Conservation (phyloP, 2,329 filamentous ascomycete genomes). For the Aplosporella prunicola region DNA sequence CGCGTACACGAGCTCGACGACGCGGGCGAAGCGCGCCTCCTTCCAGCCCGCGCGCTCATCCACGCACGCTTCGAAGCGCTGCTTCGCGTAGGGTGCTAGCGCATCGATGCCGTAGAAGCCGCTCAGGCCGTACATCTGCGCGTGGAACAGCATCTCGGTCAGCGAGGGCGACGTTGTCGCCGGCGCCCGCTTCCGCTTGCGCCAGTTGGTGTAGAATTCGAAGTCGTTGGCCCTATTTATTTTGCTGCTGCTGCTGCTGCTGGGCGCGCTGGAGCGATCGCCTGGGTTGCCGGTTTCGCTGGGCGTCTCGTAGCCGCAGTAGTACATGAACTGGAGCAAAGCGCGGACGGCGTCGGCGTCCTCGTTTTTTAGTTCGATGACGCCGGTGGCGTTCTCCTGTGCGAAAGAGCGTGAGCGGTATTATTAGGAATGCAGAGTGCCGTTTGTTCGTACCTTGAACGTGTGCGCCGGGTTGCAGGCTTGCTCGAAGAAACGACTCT, state of each 20-base stretch:
- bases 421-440: no score
- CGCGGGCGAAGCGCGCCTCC: not conserved
- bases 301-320: slow-evolving; percentile 65
- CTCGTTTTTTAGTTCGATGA: slow-evolving; percentile 56
- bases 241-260: no score
- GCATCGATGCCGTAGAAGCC: not conserved
- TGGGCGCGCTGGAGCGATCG: no score
- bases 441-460: slow-evolving; percentile 2
- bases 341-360: slow-evolving; percentile 65
- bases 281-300: accelerated
- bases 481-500: not conserved
- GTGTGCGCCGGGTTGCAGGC: not conserved
- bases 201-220: no score
- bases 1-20: not conserved
- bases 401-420: no score
- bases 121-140: not conserved
- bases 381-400: not conserved
- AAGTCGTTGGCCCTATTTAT: no score
- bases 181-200: no score
- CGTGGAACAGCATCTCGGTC: not conserved
- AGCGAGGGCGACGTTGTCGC: no score
- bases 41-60: not conserved
- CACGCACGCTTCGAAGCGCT: no score
- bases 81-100: no score
- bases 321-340: slow-evolving; percentile 78